Percentiles rank a stretch among this genome's conserved stretches.
Conservation (phyloP, 2,329 filamentous ascomycete genomes). For the Aureobasidium sp. region DNA sequence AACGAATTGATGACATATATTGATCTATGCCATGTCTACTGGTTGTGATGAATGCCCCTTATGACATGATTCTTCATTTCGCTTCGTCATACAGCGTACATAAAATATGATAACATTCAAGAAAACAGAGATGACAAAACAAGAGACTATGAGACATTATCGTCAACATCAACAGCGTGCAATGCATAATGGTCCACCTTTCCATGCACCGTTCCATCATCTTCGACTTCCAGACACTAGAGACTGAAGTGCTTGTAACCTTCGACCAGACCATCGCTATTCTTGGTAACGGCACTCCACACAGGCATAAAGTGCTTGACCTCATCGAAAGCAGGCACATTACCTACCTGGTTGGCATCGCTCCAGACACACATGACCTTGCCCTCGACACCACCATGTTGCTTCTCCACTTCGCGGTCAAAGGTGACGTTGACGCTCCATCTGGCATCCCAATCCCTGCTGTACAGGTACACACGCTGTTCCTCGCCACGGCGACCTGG, state of each 20-base stretch:
- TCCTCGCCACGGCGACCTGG: slow-evolving; percentile 40
- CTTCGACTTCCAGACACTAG: slow-evolving; percentile 5
- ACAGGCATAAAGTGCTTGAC: slow-evolving; percentile 65
- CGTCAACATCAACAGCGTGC: slow-evolving; percentile 12
- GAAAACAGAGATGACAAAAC: not conserved
- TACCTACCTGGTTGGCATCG: slow-evolving; percentile 65
- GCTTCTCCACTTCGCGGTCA: slow-evolving; percentile 18
- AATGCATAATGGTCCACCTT: not conserved
- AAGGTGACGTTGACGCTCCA: slow-evolving; percentile 55
- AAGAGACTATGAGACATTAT: slow-evolving; percentile 8
- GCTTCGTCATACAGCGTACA: not conserved
- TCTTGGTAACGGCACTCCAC: slow-evolving; percentile 75
- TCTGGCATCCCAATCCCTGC: slow-evolving; percentile 65
- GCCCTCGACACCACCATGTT: slow-evolving; percentile 48
- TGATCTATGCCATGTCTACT: not conserved
- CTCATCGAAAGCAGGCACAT: slow-evolving; percentile 80
- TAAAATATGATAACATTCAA: not conserved
- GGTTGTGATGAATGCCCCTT: not conserved
- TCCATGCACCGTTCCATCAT: not conserved
- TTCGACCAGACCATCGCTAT: slow-evolving; percentile 71
- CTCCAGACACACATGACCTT: slow-evolving; percentile 77
- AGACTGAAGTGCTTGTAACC: slow-evolving; percentile 60
- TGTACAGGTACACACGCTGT: slow-evolving; percentile 69
- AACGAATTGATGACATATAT: slow-evolving; percentile 4
- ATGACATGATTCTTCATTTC: not conserved